phyloP scores from a whole-genome alignment of 2,329 filamentous ascomycete species.

The Penicillium digitatum region DNA sequence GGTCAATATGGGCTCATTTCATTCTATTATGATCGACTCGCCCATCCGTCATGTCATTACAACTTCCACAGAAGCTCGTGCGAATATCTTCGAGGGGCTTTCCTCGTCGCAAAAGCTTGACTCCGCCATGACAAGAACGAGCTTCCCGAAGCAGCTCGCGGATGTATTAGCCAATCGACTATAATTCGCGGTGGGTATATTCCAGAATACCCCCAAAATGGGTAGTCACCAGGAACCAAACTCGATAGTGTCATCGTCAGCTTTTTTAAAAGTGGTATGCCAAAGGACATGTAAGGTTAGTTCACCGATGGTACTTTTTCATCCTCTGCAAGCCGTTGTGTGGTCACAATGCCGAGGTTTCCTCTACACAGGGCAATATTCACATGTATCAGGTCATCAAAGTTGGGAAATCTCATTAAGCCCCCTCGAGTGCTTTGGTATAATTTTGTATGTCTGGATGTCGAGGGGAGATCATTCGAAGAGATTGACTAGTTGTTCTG shows the following conservation, averaged over 20 bases:
- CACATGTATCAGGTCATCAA: not conserved
- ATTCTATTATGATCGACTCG: not conserved
- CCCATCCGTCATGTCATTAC: not conserved
- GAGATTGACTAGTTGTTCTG: not conserved
- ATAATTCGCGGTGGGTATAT: conserved; percentile 43
- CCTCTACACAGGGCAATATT: not conserved
- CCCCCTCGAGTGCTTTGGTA: not conserved
- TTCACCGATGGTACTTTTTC: not conserved
- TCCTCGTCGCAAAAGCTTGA: not conserved
- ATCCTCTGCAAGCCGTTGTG: not conserved
- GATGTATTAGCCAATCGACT: conserved; percentile 25
- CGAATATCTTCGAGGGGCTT: not conserved
- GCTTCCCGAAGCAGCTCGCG: conserved; percentile 11
- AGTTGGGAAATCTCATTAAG: not conserved
- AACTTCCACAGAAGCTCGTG: not conserved
- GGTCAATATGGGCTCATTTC: not conserved
- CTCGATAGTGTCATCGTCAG: conserved; percentile 53
- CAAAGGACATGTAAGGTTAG: conserved; percentile 49
- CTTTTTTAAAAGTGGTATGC: conserved; percentile 52
- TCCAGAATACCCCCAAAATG: conserved; percentile 41
- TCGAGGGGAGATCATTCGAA: not conserved
- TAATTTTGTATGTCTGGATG: not conserved
- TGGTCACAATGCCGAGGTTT: not conserved
- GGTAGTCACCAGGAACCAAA: conserved; percentile 50
- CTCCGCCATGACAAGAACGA: not conserved